Base-by-base conservation (phyloP, 176 grass and related monocot species). In the Alopecurus myosuroides region DNA sequence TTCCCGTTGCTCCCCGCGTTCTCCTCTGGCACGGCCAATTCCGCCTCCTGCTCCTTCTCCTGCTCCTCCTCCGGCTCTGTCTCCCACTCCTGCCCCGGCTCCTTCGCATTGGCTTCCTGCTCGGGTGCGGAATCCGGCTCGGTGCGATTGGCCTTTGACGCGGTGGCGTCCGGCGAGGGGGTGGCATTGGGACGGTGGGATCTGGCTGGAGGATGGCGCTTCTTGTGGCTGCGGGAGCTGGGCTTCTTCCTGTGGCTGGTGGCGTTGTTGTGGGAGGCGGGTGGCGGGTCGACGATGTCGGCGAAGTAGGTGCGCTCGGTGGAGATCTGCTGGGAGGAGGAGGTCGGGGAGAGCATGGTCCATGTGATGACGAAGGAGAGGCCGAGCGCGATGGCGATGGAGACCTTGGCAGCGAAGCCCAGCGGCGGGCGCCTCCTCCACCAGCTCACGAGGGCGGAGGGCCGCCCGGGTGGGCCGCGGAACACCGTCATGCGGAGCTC, bases 341-440 rank as follows among this genome's bases (percentile, higher is more conserved):
- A 89, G 61, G 65, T 86, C 71, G 89, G 85, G 76, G 96, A 92
- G 66, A 95, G 81, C 4, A 88, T 70, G 77, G 89, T 92, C 96
- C 96, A 95, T 56, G 89, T 82, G 80, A 93, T 78, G 71, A 83
- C 85, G 86, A 94, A 98, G 75, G 87, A 91, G 74, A 98, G 89
- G n/a, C 91, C 96, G 79, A 98, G 81, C 34, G 92, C 76, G 86
- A 95, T 84, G 57, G 89, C 93, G 61, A 98, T 88, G 44, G 74
- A 60, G 52, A 98, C 96, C 87, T 95, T 98, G 73, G 87, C 89
- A 56, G 29, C 87, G 81, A 98, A 90, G 34, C 89, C 89, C 86
- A 98, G 77, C 66, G 93, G 87, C 42, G 85, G 85, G 67, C 85
- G 86, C 73, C 89, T 88, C 41, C 87, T 80, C 83, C 91, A 95